Evolutionary conservation across 1,284 basidiomycete species (phyloP).

Genomic region (Malassezia sympodialis): DNA sequence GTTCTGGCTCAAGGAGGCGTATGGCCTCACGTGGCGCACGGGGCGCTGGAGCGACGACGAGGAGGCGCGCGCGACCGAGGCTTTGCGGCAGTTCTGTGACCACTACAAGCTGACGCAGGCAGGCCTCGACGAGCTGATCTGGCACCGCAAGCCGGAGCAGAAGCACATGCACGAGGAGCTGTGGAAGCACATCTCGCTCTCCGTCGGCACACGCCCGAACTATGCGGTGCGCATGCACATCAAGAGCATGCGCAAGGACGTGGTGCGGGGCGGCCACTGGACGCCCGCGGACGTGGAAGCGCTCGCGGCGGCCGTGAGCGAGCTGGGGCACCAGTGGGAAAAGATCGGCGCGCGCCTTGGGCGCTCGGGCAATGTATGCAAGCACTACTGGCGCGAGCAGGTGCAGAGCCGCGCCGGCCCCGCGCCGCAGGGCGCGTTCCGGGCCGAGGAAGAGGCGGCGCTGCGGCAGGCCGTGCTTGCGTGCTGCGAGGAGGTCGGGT

Average conservation of each 20-base stretch:
- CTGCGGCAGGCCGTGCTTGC: conserved; percentile 10
- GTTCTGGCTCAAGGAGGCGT: conserved; percentile 18
- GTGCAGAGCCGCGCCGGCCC: conserved; percentile 11
- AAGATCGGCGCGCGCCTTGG: conserved; percentile 18
- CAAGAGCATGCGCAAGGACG: conserved; percentile 18
- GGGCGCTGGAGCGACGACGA: conserved; percentile 18
- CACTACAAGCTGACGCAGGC: conserved; percentile 14
- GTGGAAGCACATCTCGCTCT: conserved; percentile 18
- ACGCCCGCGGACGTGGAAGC: conserved; percentile 9
- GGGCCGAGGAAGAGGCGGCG: conserved; percentile 14
- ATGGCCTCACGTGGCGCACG: conserved; percentile 17
- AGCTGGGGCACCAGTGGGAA: conserved; percentile 20
- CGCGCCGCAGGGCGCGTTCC: conserved; percentile 13
- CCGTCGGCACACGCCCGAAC: conserved; percentile 17
- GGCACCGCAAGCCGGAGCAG: conserved; percentile 18
- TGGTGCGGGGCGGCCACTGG: conserved; percentile 17
- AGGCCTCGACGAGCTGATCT: conserved; percentile 18
- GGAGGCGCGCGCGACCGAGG: conserved; percentile 15
- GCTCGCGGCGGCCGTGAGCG: conserved; percentile 13
- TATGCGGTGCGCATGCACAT: conserved; percentile 21
- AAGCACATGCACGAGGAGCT: conserved; percentile 22
- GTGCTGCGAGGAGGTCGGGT: conserved; percentile 16
- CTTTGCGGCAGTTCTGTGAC: conserved; percentile 14
- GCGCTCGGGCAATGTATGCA: conserved; percentile 19
- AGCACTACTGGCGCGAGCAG: conserved; percentile 20